Evolutionary conservation across 2,329 filamentous ascomycete species (phyloP), one percentile per base, ranked within the genome.

Genomic region (Claviceps cyperi): DNA sequence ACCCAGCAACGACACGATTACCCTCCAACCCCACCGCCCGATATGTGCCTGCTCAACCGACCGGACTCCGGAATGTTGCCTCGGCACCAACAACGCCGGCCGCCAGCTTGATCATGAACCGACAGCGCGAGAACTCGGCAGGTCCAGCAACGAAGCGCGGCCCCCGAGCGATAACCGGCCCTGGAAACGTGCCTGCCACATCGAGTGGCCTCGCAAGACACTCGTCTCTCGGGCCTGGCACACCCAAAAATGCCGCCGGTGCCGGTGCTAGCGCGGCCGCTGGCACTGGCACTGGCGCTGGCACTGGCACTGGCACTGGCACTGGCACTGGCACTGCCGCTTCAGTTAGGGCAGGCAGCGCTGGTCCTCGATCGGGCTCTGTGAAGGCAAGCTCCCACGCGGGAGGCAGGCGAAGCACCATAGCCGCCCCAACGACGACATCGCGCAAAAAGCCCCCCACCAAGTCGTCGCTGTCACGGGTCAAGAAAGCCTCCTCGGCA

Each of bases 401-500:
- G 1, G 60, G 60, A 1, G 68, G 66, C 9, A 71, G 77, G 24
- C 77, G 77, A 55, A 69, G 70, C 6, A 75, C 72, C 1, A 73
- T 73, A 3, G 67, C 65, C 6, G 75, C 72, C 1, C 73, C 74
- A 2, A 67, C 65, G 11, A 61, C 61, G 1, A 54, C 59, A 14
- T 60, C 61, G n/a, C 69, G 73, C 48, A 77, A 76, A 60, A 77
- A 75, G 62, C 66, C 69, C 53, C 53, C 66, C 38, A 73, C 69
- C 55, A 83, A 83, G 58, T 82, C 79, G n/a, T 74, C 73, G 9
- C 66, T 83, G 3, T 80, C 77, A 22, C 74, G 79, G 32, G 74
- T 83, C 24, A 83, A 82, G 64, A 78, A 76, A 55, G 75, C 66
- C 15, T 67, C 66, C 13, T 67, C 43, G 43, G 71, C 69, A 44